Conservation (phyloP, 2,329 filamentous ascomycete species). For the Penicillium glabrum region DNA sequence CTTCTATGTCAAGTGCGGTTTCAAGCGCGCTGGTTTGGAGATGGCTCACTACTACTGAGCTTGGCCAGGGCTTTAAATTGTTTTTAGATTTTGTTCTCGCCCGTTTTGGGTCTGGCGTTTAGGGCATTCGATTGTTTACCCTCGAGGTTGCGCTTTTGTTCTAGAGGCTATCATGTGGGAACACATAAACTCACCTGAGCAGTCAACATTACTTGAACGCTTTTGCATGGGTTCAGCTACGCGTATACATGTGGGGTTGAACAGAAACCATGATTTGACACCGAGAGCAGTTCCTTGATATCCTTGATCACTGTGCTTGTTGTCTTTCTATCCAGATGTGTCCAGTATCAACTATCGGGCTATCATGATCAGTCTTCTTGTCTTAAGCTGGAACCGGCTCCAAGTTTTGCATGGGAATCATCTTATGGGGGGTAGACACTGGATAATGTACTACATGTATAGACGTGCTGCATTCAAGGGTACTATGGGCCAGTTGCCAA, state of each 20-base stretch:
- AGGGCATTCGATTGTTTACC: slow-evolving; percentile 1
- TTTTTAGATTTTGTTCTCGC: neutral
- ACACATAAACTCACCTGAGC: neutral
- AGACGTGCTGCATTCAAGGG: neutral
- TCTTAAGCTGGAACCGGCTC: neutral
- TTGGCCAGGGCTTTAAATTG: neutral
- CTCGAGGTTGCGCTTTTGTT: neutral
- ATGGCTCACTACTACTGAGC: slow-evolving; percentile 88
- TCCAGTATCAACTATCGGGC: neutral
- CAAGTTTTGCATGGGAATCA: neutral
- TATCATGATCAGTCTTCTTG: neutral
- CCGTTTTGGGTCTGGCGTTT: slow-evolving; percentile 15
- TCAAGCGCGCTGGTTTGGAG: slow-evolving; percentile 85
- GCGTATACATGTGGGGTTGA: neutral
- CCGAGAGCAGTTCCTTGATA: neutral
- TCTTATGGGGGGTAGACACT: neutral
- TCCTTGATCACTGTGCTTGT: neutral
- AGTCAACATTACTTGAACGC: neutral
- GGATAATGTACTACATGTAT: neutral
- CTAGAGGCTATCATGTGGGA: neutral
- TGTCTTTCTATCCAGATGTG: neutral
- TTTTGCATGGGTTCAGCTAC: neutral
- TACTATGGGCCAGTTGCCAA: neutral
- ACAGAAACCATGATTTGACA: neutral
- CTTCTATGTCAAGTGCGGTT: slow-evolving; percentile 98